Evolutionary conservation across 2,329 filamentous ascomycete species (phyloP), one percentile per base, ranked within the genome.

Genomic region (Penicillium expansum): DNA sequence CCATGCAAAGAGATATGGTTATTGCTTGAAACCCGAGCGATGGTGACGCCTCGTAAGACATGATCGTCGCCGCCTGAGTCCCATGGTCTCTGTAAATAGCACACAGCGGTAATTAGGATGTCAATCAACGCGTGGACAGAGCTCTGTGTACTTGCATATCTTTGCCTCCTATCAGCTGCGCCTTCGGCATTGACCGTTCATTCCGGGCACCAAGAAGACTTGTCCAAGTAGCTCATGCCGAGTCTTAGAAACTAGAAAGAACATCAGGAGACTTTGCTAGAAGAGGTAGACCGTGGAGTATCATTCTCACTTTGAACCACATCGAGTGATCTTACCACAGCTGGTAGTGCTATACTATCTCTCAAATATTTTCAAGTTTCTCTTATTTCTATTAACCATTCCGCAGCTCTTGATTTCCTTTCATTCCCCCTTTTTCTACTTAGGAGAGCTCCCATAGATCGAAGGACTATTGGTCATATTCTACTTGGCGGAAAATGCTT

Each of bases 1-100:
- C 24, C 48, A 54, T 64, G 59, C 55, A 62, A 52, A 62, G n/a
- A 56, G 33, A 45, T 58, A 63, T 59, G 52, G 44, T 56, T 56
- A 29, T 52, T 64, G 44, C 56, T 59, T 27, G 59, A 47, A 60
- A 47, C 27, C 32, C 13, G 30, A 51, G 30, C 18, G 27, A 52
- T 42, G 20, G 30, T 13, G 48, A 50, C 20, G 33, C 39, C 13
- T 54, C 48, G 64, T 63, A 57, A 57, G 54, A 65, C 62, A 39
- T 14, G 20, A 56, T 38, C 48, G 53, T 47, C 48, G 48, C 22
- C 20, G 49, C 56, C 60, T 62, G 55, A 60, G 57, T 50, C 32
- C 10, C 58, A 55, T 33, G 14, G 11, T 30, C 29, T 51, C 58
- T 61, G 29, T 48, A 63, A 44, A 66, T 65, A 57, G 63, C 18